Evolutionary conservation across 208 protist species (phyloP), one percentile per base, ranked within the genome.

Genomic region (Trypanosoma congolense): DNA sequence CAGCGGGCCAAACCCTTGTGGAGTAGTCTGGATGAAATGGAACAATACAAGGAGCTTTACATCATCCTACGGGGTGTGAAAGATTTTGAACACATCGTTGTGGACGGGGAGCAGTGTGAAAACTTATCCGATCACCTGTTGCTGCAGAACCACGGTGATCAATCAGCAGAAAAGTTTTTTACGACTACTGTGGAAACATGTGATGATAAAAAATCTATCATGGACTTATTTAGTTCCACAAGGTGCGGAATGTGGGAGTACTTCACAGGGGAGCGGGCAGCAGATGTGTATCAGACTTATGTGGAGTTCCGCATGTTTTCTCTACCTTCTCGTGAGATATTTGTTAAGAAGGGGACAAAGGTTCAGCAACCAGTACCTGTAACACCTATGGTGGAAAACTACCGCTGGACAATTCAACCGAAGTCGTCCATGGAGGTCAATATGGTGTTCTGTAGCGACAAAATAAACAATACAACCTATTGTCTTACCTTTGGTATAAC

Each of bases 401-500:
- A 80, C 22, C 84, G 93, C 6, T 97, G 93, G 91, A 54, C 87
- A 22, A 55, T 97, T 22, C 83, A 72, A 0, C 57, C 90, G 18
- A 59, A 70, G 26, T 83, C 81, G 25, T 81, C 73, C 1, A 57
- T 89, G 33, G 50, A 71, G 6, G 55, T 97, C 18, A 70, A 65
- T 19, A 59, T 96, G 35, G 75, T 92, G 60, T 97, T 96, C 70
- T 87, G 77, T 73, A 77, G 79, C 48, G 73, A 85, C 38, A 56
- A 64, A 33, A 47, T 75, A 8, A 84, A 75, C 21, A 40, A 55
- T 26, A 62, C 76, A 57, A 21, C 30, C 1, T 51, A 60, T 31
- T 35, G 35, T 19, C 80, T 88, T 59, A 28, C 73, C n/a, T 96
- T 97, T 72, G 87, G 84, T 44, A 61, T 96, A 5, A 77, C 82